Conservation (phyloP, 768 basidiomycete genomes). For the Boletus edulis region DNA sequence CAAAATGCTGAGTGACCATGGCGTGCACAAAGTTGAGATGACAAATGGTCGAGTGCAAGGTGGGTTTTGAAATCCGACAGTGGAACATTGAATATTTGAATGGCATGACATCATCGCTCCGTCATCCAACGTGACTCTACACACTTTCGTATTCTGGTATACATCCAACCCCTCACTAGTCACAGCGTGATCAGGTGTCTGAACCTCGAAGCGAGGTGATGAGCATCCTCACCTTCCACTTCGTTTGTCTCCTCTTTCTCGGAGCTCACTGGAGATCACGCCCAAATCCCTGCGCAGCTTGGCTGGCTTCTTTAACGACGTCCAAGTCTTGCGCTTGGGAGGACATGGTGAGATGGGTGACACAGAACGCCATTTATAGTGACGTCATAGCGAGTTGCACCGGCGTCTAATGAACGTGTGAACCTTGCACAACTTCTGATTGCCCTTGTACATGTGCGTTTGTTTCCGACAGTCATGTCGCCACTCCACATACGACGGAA, state of each 20-base stretch:
- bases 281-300: background rate
- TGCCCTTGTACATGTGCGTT: background rate
- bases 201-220: background rate
- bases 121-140: background rate
- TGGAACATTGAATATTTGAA: no score
- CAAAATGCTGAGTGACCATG: constrained; percentile 25
- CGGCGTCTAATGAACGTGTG: constrained; percentile 1
- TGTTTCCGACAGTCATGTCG: background rate
- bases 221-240: background rate
- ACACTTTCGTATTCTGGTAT: no score
- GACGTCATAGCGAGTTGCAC: no score
- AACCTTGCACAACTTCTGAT: background rate
- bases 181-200: no score
- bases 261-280: background rate
- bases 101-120: constrained; percentile 11
- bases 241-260: background rate
- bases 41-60: background rate
- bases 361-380: background rate
- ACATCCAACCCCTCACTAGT: no score
- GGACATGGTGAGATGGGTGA: background rate
- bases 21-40: background rate
- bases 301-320: background rate
- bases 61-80: no score
- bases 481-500: background rate
- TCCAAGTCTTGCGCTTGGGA: background rate